Evolutionary conservation across 495 filamentous ascomycete genomes (phyloP), one percentile per base, ranked within the genome.

Genomic region (Penicillium daleae): DNA sequence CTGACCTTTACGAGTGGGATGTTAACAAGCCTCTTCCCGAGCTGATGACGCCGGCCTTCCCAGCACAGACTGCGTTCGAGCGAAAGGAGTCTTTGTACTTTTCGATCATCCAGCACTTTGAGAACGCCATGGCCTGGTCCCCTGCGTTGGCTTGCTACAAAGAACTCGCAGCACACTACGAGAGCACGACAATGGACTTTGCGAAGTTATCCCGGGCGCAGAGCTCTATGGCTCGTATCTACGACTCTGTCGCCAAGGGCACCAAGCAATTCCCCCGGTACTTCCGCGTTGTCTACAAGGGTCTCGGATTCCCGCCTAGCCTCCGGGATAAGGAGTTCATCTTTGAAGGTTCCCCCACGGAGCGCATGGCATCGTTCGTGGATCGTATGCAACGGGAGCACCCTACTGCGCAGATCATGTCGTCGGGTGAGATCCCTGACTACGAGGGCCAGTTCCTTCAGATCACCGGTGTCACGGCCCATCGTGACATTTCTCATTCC

Each of bases 1-100:
- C 95, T 3, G 93, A 97, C 61, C 79, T 97, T 21, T 97, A 97
- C 74, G 87, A 91, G 37, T 99, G 95, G 95, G 91, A 97, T 71
- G 83, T 90, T 0, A 82, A 78, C 17, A 86, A 84, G 55, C 78
- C 80, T n/a, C 81, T 95, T 0, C 83, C 88, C 8, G 84, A 89
- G 10, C 77, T 96, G 2, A 60, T 79, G 1, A 92, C 91, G 44
- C 96, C 94, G 0, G 70, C 79, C 10, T 90, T 96, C 71, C 90
- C 92, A 2, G 86, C 90, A 35, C 95, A 98, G 75, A 90, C 88
- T 1, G 86, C 91, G 4, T 99, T 99, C 69, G 95, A 98, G 61
- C 87, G 95, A 31, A 97, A 96, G 75, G 95, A 98, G 75, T 82
- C 87, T 9, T 81, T 99, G 57, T 97, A 94, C 76, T 93, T 99